Evolutionary conservation across 495 filamentous ascomycete genomes (phyloP).

Genomic region (Bacidia rubella): DNA sequence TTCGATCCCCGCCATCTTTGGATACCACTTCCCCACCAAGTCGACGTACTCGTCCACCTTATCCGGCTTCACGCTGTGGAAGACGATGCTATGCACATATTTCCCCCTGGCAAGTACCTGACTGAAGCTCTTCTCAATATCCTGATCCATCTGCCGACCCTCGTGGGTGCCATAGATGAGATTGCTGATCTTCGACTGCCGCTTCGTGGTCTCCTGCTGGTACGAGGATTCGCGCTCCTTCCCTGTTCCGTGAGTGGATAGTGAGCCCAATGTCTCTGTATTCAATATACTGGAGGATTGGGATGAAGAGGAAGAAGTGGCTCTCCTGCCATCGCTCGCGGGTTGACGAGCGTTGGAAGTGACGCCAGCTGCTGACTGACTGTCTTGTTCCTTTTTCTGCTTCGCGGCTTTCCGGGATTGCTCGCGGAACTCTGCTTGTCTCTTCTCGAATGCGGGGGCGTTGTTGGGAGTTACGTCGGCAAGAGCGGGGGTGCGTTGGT

Average conservation of each 20-base stretch:
- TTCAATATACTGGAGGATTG: conserved; percentile 26
- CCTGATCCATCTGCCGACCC: conserved; percentile 78
- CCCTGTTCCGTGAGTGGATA: conserved; percentile 44
- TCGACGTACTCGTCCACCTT: conserved; percentile 90
- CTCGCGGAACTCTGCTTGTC: conserved; percentile 77
- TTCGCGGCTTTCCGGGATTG: conserved; percentile 61
- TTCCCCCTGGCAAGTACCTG: conserved; percentile 91
- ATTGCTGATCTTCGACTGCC: conserved; percentile 41
- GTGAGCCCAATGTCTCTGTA: conserved; percentile 48
- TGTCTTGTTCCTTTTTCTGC: conserved; percentile 68
- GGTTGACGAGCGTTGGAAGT: conserved; percentile 25
- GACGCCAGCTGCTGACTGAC: conserved; percentile 42
- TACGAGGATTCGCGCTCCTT: conserved; percentile 27
- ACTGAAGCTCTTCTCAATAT: conserved; percentile 88
- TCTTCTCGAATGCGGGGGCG: conserved; percentile 58
- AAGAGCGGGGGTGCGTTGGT: conserved; percentile 57
- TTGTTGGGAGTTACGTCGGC: conserved; percentile 66
- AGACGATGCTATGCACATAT: conserved; percentile 95
- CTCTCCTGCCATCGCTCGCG: conserved; percentile 12
- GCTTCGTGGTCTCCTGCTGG: conserved; percentile 24
- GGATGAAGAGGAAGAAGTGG: conserved; percentile 27
- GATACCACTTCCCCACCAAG: conserved; percentile 87
- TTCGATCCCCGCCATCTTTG: conserved; percentile 60
- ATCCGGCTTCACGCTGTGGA: conserved; percentile 92
- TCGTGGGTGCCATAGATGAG: conserved; percentile 95